phyloP scores from a whole-genome alignment of 495 filamentous ascomycete species.

The Penicillium malachiteum region DNA sequence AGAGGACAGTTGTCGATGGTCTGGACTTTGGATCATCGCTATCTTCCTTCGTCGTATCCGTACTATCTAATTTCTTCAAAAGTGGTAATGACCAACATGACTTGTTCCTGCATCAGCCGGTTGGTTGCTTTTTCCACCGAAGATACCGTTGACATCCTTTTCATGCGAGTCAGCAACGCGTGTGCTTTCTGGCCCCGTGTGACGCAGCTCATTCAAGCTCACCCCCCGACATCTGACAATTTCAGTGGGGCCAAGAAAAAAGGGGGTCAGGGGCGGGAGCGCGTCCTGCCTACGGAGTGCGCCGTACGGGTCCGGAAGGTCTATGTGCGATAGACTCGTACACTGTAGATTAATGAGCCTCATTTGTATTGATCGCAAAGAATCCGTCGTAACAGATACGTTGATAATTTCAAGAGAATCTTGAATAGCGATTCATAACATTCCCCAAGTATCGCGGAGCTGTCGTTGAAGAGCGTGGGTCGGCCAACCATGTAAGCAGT shows the following conservation, averaged over 20 bases:
- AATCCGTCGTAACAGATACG: no score
- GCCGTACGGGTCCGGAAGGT: no score
- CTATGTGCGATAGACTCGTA: no score
- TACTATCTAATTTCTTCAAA: not conserved
- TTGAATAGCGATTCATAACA: slow-evolving; percentile 9
- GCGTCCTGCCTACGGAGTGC: no score
- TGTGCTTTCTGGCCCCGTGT: not conserved
- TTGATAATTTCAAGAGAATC: no score
- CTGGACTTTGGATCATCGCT: not conserved
- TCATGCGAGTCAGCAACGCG: not conserved
- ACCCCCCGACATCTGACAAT: not conserved
- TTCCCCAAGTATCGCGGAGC: slow-evolving; percentile 24
- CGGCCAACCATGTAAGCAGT: slow-evolving; percentile 24
- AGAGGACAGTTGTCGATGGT: not conserved
- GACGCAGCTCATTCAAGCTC: not conserved
- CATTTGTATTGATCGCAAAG: no score
- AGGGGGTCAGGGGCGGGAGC: not conserved
- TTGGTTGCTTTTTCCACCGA: not conserved
- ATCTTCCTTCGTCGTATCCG: not conserved
- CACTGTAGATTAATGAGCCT: no score
- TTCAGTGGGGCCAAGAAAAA: not conserved
- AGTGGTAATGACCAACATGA: not conserved
- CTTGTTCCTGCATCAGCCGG: not conserved
- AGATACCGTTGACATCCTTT: not conserved
- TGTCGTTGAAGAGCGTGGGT: slow-evolving; percentile 24